Percentiles rank a stretch among this genome's conserved stretches.
These are phyloP conservation scores for Endothia cerciana DNA, from an alignment of 2,329 filamentous ascomycete species.

Conservation along the genomic window DNA sequence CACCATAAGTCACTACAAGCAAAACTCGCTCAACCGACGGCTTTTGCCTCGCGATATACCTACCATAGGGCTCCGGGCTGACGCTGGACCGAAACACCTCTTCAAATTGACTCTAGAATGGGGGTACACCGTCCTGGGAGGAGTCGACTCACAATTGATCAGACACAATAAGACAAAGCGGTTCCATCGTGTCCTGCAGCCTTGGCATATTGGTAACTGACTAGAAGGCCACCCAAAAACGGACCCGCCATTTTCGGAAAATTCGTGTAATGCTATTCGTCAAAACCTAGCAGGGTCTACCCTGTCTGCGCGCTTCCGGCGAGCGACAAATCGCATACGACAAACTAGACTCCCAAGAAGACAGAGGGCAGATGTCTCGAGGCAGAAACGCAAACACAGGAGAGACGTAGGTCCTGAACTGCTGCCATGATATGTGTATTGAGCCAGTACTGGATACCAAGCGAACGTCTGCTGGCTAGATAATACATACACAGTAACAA, in stretches of 20 bases:
- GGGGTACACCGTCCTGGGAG: too few relatives aligned
- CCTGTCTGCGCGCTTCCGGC: not conserved
- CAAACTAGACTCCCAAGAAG: not conserved
- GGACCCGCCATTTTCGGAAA: not conserved
- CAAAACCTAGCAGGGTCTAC: not conserved
- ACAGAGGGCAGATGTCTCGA: not conserved
- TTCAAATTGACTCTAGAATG: too few relatives aligned
- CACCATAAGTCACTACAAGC: too few relatives aligned
- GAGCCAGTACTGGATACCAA: not conserved
- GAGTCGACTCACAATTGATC: too few relatives aligned
- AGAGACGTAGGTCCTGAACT: too few relatives aligned
- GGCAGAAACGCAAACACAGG: not conserved
- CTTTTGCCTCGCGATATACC: too few relatives aligned
- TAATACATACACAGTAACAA: slow-evolving; percentile 10
- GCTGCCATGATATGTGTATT: not conserved
- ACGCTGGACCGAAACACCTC: too few relatives aligned
- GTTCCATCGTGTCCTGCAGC: too few relatives aligned
- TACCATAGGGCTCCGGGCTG: too few relatives aligned
- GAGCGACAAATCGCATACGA: not conserved
- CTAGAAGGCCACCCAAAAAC: not conserved
- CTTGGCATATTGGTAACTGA: too few relatives aligned
- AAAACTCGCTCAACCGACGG: too few relatives aligned
- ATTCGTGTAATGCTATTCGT: slow-evolving; percentile 10
- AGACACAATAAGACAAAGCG: too few relatives aligned
- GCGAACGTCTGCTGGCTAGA: slow-evolving; percentile 3